phyloP scores from a whole-genome alignment of 164 flowering plant species.

The Chimonanthus salicifolius region DNA sequence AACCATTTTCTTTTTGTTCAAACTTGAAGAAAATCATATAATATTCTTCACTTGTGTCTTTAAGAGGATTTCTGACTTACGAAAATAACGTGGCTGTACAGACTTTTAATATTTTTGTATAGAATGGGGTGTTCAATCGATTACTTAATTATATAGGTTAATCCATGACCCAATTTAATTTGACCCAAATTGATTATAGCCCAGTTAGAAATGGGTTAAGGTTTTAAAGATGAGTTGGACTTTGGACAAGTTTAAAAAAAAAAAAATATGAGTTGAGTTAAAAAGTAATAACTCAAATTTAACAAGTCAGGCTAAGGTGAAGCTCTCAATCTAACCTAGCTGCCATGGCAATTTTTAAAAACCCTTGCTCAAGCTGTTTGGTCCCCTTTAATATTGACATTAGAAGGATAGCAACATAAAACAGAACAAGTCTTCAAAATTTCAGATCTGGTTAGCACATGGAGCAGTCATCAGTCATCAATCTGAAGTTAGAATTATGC shows the following conservation, averaged over 20 bases:
- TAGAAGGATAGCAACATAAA: background rate
- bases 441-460: background rate
- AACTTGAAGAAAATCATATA: background rate
- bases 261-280: no score
- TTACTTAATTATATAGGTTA: no score
- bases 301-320: no score
- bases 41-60: background rate
- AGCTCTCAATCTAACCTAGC: no score
- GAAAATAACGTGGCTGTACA: background rate
- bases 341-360: no score
- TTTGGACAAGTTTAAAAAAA: no score
- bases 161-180: no score
- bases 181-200: no score
- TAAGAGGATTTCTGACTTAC: background rate
- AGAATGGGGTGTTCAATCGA: background rate
- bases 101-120: background rate
- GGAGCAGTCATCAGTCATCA: background rate
- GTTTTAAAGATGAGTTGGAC: no score
- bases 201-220: no score
- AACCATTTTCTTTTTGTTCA: background rate
- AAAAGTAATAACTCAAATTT: no score
- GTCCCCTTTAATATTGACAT: background rate
- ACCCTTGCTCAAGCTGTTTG: background rate
- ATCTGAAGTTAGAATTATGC: background rate
- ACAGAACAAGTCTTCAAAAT: background rate